These are phyloP conservation scores for Hypoxylon sp. DNA, from an alignment of 2,329 filamentous ascomycete species.

Conservation along the genomic window DNA sequence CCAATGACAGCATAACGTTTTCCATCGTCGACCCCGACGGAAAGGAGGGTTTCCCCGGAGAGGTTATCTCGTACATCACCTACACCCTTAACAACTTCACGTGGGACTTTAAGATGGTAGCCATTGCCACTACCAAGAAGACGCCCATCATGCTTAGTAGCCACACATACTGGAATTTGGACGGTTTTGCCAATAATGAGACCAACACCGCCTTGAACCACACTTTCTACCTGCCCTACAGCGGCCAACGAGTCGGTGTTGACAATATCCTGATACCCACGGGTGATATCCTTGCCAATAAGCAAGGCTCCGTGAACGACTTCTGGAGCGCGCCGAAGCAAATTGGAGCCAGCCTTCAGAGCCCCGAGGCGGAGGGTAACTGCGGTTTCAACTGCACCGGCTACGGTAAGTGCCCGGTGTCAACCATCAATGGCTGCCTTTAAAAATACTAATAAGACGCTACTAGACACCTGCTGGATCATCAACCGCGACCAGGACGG, in stretches of 20 bases:
- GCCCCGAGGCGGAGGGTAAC: conserved; percentile 73
- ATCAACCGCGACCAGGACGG: conserved; percentile 70
- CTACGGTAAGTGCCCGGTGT: conserved; percentile 71
- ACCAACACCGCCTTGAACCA: conserved; percentile 75
- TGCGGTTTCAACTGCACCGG: conserved; percentile 87
- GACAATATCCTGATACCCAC: conserved; percentile 81
- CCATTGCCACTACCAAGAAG: conserved; percentile 76
- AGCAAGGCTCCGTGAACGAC: conserved; percentile 76
- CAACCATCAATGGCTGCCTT: neutral
- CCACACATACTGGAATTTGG: conserved; percentile 85
- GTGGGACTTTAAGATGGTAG: conserved; percentile 80
- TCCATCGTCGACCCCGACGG: conserved; percentile 78
- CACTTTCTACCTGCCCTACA: conserved; percentile 78
- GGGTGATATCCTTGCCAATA: conserved; percentile 78
- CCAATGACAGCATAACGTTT: conserved; percentile 77
- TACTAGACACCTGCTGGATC: conserved; percentile 73
- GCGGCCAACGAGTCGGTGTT: conserved; percentile 73
- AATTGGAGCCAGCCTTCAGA: conserved; percentile 75
- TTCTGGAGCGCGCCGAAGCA: conserved; percentile 87
- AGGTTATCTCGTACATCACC: conserved; percentile 79
- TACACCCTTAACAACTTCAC: conserved; percentile 75
- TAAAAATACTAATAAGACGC: conserved; percentile 9
- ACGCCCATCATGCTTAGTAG: conserved; percentile 85
- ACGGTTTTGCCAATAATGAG: conserved; percentile 80
- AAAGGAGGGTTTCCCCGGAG: conserved; percentile 81